These are phyloP conservation scores for Pterocarpus macrocarpus DNA, from an alignment of 306 rosid species.

Conservation along the genomic window DNA sequence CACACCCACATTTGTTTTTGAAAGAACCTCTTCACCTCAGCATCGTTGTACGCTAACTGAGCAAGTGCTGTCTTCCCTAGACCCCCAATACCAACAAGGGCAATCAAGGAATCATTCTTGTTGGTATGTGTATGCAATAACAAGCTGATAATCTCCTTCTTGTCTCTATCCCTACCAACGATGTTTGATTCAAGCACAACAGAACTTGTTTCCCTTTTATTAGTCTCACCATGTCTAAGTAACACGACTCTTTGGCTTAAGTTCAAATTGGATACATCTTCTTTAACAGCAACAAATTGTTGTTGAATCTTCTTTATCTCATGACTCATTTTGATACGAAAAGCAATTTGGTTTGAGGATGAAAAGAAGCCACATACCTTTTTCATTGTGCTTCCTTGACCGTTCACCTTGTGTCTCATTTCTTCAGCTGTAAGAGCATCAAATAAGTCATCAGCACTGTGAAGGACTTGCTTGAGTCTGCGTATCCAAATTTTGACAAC, in stretches of 20 bases:
- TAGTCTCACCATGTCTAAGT: neutral
- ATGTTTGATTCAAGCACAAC: neutral
- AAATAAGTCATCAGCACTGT: neutral
- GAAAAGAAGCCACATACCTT: neutral
- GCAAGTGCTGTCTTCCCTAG: constrained; percentile 1
- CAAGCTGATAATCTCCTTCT: neutral
- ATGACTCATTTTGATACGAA: neutral
- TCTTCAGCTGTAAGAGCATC: neutral
- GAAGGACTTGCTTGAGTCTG: constrained; percentile 1
- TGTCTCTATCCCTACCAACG: neutral
- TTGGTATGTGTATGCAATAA: neutral
- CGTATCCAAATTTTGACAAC: neutral
- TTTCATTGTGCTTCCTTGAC: neutral
- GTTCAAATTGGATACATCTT: neutral
- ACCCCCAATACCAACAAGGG: constrained; percentile 13
- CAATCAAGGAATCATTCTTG: neutral
- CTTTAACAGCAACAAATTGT: neutral
- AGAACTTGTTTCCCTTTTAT: neutral
- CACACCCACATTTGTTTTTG: neutral
- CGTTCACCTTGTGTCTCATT: neutral
- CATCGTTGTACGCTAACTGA: neutral
- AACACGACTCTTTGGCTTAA: neutral
- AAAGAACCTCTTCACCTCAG: constrained; percentile 1
- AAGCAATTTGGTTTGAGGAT: neutral
- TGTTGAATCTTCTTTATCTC: constrained; percentile 1